phyloP scores from a whole-genome alignment of 1,139 yeast species.

The Magnusiomyces tetraspermus region DNA sequence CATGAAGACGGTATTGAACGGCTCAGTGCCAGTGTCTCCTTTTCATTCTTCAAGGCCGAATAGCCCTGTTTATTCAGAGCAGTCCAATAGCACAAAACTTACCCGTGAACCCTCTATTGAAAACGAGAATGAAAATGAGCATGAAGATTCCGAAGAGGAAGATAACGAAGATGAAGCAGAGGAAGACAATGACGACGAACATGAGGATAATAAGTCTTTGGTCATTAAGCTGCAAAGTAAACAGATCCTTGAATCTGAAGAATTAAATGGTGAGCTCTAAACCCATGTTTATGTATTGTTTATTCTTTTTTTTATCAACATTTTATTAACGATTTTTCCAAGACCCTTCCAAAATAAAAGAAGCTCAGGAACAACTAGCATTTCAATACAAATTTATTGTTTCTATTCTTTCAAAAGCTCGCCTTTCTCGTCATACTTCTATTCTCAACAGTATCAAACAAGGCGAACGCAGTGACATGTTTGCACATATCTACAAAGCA shows the following conservation, averaged over 20 bases:
- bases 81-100: too few species aligned
- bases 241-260: not conserved
- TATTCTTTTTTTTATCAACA: not conserved
- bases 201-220: too few species aligned
- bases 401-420: not conserved
- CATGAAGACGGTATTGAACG: too few species aligned
- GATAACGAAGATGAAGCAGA: not conserved
- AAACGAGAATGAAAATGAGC: not conserved
- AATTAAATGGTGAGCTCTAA: not conserved
- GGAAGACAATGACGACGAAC: not conserved
- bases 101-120: too few species aligned
- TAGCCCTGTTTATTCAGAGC: too few species aligned
- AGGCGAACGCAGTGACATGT: not conserved
- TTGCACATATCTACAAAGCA: not conserved
- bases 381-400: not conserved
- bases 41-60: too few species aligned
- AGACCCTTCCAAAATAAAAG: slow-evolving; percentile 1
- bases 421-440: not conserved
- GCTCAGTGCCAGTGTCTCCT: too few species aligned
- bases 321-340: not conserved
- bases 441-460: not conserved
- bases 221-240: not conserved
- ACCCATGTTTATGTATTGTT: not conserved
- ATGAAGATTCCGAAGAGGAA: not conserved
- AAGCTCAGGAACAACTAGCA: not conserved